Conservation (phyloP, 2,329 filamentous ascomycete species). For the Pseudocercospora vitis region DNA sequence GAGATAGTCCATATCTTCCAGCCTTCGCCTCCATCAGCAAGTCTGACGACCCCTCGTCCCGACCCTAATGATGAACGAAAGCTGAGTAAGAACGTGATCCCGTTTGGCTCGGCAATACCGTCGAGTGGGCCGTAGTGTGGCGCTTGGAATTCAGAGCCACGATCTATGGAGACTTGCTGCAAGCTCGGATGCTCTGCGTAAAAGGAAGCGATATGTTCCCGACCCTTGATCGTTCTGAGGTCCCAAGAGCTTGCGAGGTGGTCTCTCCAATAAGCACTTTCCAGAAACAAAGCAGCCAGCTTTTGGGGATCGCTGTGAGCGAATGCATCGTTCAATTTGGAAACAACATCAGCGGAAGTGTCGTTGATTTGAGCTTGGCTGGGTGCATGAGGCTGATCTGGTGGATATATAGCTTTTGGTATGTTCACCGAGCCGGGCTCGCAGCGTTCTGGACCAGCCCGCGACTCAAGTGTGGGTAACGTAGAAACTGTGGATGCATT, state of each 20-base stretch:
- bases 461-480: no score
- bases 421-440: not conserved
- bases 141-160: not conserved
- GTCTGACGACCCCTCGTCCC: not conserved
- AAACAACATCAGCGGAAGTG: not conserved
- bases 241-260: conserved; percentile 59
- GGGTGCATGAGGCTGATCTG: not conserved
- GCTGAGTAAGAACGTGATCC: not conserved
- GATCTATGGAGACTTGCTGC: not conserved
- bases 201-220: conserved; percentile 43
- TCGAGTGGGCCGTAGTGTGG: not conserved
- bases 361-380: not conserved
- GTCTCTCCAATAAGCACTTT: conserved; percentile 59
- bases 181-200: not conserved
- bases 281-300: conserved; percentile 42
- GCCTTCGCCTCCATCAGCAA: not conserved
- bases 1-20: not conserved
- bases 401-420: not conserved
- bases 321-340: conserved; percentile 14
- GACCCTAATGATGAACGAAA: not conserved
- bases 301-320: conserved; percentile 22
- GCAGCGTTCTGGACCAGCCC: not conserved
- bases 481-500: no score
- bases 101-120: not conserved
- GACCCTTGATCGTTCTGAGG: conserved; percentile 53